Base-by-base conservation (phyloP, 2,329 filamentous ascomycete species). In the Nothophaeocryptopus gaeumannii region DNA sequence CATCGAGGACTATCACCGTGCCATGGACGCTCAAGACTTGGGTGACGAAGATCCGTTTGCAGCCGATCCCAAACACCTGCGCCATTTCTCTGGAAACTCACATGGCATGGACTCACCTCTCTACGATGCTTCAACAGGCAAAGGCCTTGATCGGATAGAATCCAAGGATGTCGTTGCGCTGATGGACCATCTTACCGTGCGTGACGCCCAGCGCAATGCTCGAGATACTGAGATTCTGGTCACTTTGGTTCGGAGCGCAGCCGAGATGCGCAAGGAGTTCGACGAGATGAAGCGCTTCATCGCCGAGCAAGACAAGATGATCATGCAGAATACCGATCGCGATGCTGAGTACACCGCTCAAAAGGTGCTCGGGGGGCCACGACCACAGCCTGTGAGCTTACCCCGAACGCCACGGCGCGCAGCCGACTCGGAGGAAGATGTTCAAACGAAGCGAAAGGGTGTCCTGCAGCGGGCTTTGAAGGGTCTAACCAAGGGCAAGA, bases 151-250 rank as follows among this genome's bases (percentile, higher is more conserved):
- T 59, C 81, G 86, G 40, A 97, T 99, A 44, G 86, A 97, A 67
- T 96, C 90, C 39, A 93, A 95, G 72, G 93, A 99, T 65, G 95
- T 99, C 62, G 87, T 99, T 56, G 89, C 92, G 16, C 75, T 99
- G 53, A 99, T 99, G 93, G 92, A 99, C 67, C 93, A 99, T 70
- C 84, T 99, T 55, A 97, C 95, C 67, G 93, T 97, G 56, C 86
- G 93, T 32, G 93, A 99, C 72, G 93, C 92, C 35, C 92, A 97
- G 72, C 85, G 93, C 52, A 97, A 93, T 70, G 93, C 93, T 39
- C 83, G 93, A 38, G 93, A 99, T 63, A 97, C 93, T 0, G 93
- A 99, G 70, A 96, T 99, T 47, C 77, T 99, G 13, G 89, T 96
- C 39, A 92, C 93, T 0, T 81, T 99, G 30, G 93, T 99, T 54